phyloP scores from a whole-genome alignment of 75 land plant species.

The Sequoia sempervirens region DNA sequence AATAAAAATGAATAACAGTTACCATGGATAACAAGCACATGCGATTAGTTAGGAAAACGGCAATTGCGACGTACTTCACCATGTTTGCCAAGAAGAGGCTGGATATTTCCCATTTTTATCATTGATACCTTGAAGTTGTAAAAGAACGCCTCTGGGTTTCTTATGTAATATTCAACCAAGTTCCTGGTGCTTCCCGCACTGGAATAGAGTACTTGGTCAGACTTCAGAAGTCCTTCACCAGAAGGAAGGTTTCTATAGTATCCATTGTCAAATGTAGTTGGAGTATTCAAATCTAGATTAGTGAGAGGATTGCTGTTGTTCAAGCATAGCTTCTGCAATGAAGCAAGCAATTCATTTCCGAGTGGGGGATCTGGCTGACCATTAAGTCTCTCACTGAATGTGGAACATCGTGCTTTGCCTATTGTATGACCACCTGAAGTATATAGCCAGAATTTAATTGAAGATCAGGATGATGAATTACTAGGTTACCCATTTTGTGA shows the following conservation, averaged over 20 bases:
- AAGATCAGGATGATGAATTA: background rate
- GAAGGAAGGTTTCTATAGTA: conserved; percentile 60
- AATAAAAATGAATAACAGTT: no score
- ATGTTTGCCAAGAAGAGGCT: conserved; percentile 13
- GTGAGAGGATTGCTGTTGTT: conserved; percentile 1
- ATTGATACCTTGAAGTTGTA: conserved; percentile 21
- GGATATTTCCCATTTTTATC: conserved; percentile 24
- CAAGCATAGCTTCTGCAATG: conserved; percentile 49
- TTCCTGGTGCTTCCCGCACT: conserved; percentile 1
- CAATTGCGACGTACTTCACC: conserved; percentile 40
- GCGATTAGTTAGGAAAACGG: conserved; percentile 1
- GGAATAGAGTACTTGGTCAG: conserved; percentile 59
- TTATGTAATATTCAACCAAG: conserved; percentile 17
- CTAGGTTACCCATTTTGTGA: background rate
- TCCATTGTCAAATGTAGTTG: conserved; percentile 70
- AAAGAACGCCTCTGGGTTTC: conserved; percentile 20
- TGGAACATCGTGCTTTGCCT: conserved; percentile 68
- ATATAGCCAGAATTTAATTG: background rate
- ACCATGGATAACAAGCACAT: no score
- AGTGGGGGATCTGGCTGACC: conserved; percentile 16
- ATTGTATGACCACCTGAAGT: conserved; percentile 66
- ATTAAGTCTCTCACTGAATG: conserved; percentile 43
- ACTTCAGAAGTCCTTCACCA: conserved; percentile 60
- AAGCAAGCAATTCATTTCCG: conserved; percentile 22
- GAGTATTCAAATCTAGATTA: conserved; percentile 55